Base-by-base conservation (phyloP, 208 protist species). In the Herpetomonas samuelpessoai region DNA sequence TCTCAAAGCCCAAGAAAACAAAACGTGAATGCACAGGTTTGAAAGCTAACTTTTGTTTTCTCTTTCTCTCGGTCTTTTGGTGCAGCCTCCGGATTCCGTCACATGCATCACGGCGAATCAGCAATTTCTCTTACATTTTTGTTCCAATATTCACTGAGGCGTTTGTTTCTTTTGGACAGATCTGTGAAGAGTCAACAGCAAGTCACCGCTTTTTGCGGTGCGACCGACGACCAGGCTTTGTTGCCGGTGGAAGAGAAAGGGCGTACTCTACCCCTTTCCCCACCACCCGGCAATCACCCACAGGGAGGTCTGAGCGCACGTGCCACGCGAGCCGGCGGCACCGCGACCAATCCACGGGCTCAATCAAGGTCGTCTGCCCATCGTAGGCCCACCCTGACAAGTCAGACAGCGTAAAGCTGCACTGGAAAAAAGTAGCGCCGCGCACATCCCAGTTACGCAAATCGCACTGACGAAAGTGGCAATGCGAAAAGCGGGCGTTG, bases 401-500 rank as follows among this genome's bases (percentile, higher is more conserved):
- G 21, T 95, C 85, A 7, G 71, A 88, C 61, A 88, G 57, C 2
- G 73, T 78, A 38, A 95, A 95, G 19, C 55, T 68, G 71, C 88
- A 95, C 35, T 71, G 71, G 57, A 78, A 86, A 54, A 95, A 95
- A 4, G 85, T 86, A 12, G 84, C 78, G 27, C 88, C 84, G 18
- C 65, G 49, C 27, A 88, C 82, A 49, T 87, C 68, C 85, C 88
- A 95, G 21, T 65, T 46, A 6, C 51, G 58, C 48, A 95, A 55
- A 55, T 92, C 78, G 14, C 79, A 62, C 1, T 76, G 74, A 22
- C 57, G 55, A 57, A 95, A 95, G 2, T 77, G 61, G 60, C 88
- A 95, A 50, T 95, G 71, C 2, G 83, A 81, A 54, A 95, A 95
- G 24, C 75, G 71, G 0, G 80, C 75, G 2, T 68, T 53, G 1